A percentile compares a stretch with the other conserved stretches of the same genome.
Conservation (phyloP, 2,329 filamentous ascomycete species). For the Chaetomiaceae sp. region DNA sequence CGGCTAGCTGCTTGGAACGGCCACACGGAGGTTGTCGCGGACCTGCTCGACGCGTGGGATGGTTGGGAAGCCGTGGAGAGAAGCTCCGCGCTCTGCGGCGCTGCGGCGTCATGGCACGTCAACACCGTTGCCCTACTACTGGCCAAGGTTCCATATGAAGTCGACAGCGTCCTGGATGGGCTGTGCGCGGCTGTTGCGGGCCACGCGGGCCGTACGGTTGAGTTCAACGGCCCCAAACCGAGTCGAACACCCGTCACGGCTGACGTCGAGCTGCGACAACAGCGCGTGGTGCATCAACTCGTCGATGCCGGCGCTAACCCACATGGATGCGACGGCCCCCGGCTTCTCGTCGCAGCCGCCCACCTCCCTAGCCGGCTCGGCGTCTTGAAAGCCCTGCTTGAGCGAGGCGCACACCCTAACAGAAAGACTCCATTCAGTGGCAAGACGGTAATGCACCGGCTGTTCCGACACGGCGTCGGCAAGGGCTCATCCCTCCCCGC, state of each 20-base stretch:
- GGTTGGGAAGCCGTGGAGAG: conserved; percentile 8
- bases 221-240: neutral
- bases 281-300: conserved; percentile 16
- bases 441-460: conserved; percentile 21
- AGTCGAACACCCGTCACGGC: too few relatives aligned
- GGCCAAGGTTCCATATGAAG: conserved; percentile 4
- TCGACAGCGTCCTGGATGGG: conserved; percentile 7
- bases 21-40: conserved; percentile 9
- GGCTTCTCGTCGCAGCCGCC: conserved; percentile 7
- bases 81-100: neutral
- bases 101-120: conserved; percentile 3
- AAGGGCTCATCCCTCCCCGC: conserved; percentile 3
- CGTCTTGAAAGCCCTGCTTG: conserved; percentile 22
- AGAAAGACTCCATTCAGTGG: conserved; percentile 2
- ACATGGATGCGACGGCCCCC: conserved; percentile 1
- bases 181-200: neutral
- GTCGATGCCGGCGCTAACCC: conserved; percentile 22
- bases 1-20: conserved; percentile 4
- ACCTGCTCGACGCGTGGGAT: conserved; percentile 12
- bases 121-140: neutral
- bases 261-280: neutral
- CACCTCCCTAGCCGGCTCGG: conserved; percentile 14
- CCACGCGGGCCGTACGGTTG: neutral
- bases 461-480: too few relatives aligned
- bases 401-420: conserved; percentile 25